These are phyloP conservation scores for Suhomyces choctaworum DNA, from an alignment of 1,139 yeast species.

Conservation along the genomic window DNA sequence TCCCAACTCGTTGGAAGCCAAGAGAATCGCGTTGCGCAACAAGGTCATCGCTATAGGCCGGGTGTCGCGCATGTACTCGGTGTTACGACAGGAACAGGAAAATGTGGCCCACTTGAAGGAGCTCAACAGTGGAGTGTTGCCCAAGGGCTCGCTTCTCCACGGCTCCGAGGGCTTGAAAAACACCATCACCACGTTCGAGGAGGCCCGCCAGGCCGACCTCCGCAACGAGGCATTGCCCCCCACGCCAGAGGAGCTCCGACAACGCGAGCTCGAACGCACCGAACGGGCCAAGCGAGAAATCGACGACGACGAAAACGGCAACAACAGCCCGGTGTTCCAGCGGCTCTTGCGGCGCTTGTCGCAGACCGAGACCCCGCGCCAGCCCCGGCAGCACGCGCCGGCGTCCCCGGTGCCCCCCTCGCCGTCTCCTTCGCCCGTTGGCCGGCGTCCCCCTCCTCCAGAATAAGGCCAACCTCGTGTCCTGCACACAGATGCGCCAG, in stretches of 20 bases:
- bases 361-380: slow-evolving; percentile 14
- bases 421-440: too few relatives aligned
- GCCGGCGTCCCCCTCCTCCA: too few relatives aligned
- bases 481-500: too few relatives aligned
- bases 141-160: slow-evolving; percentile 82
- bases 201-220: slow-evolving; percentile 79
- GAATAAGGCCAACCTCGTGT: too few relatives aligned
- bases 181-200: slow-evolving; percentile 76
- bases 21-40: slow-evolving; percentile 70
- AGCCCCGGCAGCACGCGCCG: not conserved
- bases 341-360: slow-evolving; percentile 45
- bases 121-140: slow-evolving; percentile 64
- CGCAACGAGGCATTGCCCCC: slow-evolving; percentile 92
- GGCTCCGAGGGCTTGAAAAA: slow-evolving; percentile 79
- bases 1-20: slow-evolving; percentile 35
- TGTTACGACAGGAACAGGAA: slow-evolving; percentile 86
- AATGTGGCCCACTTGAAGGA: slow-evolving; percentile 78
- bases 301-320: slow-evolving; percentile 36
- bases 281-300: slow-evolving; percentile 44
- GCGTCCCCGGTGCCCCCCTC: not conserved
- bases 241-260: slow-evolving; percentile 55
- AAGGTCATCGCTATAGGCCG: slow-evolving; percentile 94
- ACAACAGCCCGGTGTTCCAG: slow-evolving; percentile 42
- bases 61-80: slow-evolving; percentile 89
- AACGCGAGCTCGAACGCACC: slow-evolving; percentile 47